Evolutionary conservation across 1,139 yeast species (phyloP).

Genomic region (Meyerozyma elateridarum): DNA sequence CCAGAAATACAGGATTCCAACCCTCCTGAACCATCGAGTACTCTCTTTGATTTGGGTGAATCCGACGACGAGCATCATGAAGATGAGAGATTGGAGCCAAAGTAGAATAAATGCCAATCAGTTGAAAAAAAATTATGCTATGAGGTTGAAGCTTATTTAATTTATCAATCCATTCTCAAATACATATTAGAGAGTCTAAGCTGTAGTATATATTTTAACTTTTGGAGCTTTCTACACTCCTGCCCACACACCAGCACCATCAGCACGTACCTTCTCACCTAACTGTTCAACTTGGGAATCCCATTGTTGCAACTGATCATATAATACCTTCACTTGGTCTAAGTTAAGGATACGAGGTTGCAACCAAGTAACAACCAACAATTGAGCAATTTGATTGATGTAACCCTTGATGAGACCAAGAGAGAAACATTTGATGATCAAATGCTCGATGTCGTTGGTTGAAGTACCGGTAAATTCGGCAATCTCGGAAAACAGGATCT

Average conservation of each 20-base stretch:
- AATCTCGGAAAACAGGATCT: slow-evolving; percentile 68
- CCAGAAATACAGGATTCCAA: no score
- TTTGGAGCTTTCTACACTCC: slow-evolving; percentile 5
- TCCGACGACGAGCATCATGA: slow-evolving; percentile 10
- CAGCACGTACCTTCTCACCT: slow-evolving; percentile 52
- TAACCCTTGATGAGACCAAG: slow-evolving; percentile 78
- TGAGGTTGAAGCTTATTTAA: neutral
- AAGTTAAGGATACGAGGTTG: slow-evolving; percentile 90
- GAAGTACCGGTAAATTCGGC: slow-evolving; percentile 66
- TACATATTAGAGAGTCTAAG: neutral
- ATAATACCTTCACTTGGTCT: slow-evolving; percentile 74
- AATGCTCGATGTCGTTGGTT: slow-evolving; percentile 75
- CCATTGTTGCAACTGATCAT: slow-evolving; percentile 72
- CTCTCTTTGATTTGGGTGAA: slow-evolving; percentile 14
- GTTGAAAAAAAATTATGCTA: neutral
- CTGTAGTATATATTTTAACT: neutral
- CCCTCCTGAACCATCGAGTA: no score
- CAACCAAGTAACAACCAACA: slow-evolving; percentile 84
- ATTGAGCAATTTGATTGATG: slow-evolving; percentile 79
- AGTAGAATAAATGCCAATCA: neutral
- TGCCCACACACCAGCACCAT: slow-evolving; percentile 17
- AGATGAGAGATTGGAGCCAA: slow-evolving; percentile 6
- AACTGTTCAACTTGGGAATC: slow-evolving; percentile 64
- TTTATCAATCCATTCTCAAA: neutral
- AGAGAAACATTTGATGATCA: slow-evolving; percentile 88